phyloP scores from a whole-genome alignment of 176 grass and related monocot species.

The Triticum turgidum region DNA sequence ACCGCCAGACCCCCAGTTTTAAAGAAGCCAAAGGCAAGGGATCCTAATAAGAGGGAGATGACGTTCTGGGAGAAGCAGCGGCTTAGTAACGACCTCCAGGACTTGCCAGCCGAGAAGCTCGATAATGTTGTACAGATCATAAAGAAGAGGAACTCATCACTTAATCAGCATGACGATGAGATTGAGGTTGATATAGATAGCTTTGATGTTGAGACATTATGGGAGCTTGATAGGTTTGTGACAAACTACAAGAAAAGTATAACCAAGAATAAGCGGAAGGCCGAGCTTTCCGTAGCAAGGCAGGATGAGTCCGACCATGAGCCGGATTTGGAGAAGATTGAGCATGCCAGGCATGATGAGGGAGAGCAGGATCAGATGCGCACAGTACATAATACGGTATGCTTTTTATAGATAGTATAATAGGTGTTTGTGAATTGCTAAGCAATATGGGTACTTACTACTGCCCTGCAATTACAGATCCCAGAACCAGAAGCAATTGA shows the following conservation, averaged over 20 bases:
- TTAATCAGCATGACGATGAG: constrained; percentile 82
- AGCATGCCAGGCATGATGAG: constrained; percentile 37
- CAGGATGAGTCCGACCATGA: constrained; percentile 44
- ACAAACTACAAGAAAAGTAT: constrained; percentile 79
- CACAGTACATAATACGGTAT: constrained; percentile 52
- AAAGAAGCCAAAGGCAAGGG: constrained; percentile 85
- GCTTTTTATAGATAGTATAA: neutral
- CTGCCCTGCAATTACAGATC: constrained; percentile 32
- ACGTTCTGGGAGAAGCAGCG: constrained; percentile 69
- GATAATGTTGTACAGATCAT: constrained; percentile 88
- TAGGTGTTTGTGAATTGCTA: neutral
- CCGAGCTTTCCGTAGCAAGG: constrained; percentile 52
- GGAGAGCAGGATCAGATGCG: constrained; percentile 32
- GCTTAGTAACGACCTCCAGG: constrained; percentile 53
- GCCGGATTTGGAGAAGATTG: constrained; percentile 38
- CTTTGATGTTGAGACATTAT: constrained; percentile 79
- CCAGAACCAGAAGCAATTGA: constrained; percentile 48
- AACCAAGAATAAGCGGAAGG: constrained; percentile 81
- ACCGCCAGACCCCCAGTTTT: constrained; percentile 47
- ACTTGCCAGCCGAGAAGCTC: constrained; percentile 61
- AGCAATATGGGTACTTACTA: constrained; percentile 19
- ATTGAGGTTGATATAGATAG: constrained; percentile 94
- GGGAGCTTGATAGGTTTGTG: constrained; percentile 84
- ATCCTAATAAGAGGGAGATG: constrained; percentile 86
- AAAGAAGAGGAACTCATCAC: constrained; percentile 69